Evolutionary conservation across 1,139 yeast species (phyloP).

Genomic region (Blastobotrys raffinosifermentans): DNA sequence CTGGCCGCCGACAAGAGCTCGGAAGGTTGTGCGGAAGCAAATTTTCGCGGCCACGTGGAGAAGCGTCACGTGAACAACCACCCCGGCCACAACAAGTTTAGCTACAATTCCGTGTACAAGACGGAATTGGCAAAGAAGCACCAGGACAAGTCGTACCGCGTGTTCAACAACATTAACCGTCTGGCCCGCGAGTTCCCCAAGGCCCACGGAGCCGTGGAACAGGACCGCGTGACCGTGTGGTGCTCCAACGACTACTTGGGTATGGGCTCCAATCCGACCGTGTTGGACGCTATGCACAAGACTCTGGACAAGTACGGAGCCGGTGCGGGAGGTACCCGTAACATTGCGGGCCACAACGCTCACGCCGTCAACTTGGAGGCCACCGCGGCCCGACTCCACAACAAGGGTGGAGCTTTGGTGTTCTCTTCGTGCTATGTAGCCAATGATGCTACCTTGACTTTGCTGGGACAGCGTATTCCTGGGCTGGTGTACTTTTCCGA

Average conservation of each 20-base stretch:
- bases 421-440: constrained; percentile 96
- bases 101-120: constrained; percentile 59
- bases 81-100: constrained; percentile 40
- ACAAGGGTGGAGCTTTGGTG: constrained; percentile 91
- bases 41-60: neutral
- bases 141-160: constrained; percentile 86
- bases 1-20: neutral
- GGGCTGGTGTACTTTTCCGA: constrained; percentile 90
- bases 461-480: constrained; percentile 85
- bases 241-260: constrained; percentile 97
- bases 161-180: constrained; percentile 93
- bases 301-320: constrained; percentile 89
- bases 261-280: constrained; percentile 76
- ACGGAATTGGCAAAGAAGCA: constrained; percentile 67
- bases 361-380: constrained; percentile 84
- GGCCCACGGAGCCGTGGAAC: constrained; percentile 70
- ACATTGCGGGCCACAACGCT: constrained; percentile 94
- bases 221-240: constrained; percentile 94
- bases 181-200: constrained; percentile 88
- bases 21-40: neutral
- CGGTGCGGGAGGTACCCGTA: constrained; percentile 99
- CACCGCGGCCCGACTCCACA: constrained; percentile 83
- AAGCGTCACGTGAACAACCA: constrained; percentile 10
- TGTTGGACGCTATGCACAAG: constrained; percentile 68
- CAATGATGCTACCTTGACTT: constrained; percentile 90